Conservation (phyloP, 768 basidiomycete genomes). For the Rhizopogon rudus region DNA sequence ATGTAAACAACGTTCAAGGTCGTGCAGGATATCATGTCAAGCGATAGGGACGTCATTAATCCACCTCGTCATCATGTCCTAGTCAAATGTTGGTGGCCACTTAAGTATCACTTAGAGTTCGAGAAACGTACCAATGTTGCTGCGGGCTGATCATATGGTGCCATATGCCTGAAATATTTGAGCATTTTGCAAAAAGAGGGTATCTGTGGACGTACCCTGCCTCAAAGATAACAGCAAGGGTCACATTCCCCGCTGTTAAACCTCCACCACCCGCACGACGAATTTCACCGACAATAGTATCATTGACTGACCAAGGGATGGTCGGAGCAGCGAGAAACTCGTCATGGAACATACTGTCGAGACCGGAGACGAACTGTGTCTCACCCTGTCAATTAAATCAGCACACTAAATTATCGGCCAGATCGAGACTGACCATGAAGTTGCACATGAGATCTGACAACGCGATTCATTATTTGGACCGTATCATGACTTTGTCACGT, state of each 20-base stretch:
- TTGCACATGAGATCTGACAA: conserved; percentile 33
- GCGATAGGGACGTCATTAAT: neutral
- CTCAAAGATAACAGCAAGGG: conserved; percentile 44
- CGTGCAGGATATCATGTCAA: neutral
- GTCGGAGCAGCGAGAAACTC: conserved; percentile 29
- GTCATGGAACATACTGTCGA: conserved; percentile 34
- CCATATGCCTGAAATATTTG: conserved; percentile 27
- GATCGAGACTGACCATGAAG: conserved; percentile 17
- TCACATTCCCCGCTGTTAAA: conserved; percentile 38
- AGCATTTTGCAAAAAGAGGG: neutral
- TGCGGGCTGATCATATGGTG: conserved; percentile 45
- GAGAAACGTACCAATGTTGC: conserved; percentile 29
- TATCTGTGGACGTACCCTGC: conserved; percentile 35
- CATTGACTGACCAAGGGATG: conserved; percentile 30
- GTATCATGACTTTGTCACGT: conserved; percentile 3
- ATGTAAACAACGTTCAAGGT: no score
- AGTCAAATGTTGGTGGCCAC: neutral
- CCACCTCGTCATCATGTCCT: conserved; percentile 4
- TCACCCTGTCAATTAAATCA: conserved; percentile 27
- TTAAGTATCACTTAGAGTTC: neutral
- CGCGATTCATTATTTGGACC: neutral
- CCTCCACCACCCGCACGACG: conserved; percentile 34
- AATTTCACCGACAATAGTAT: conserved; percentile 36
- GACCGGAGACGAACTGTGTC: conserved; percentile 34
- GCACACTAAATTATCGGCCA: neutral